phyloP scores from a whole-genome alignment of 257 asterid species.

The Rauvolfia tetraphylla region DNA sequence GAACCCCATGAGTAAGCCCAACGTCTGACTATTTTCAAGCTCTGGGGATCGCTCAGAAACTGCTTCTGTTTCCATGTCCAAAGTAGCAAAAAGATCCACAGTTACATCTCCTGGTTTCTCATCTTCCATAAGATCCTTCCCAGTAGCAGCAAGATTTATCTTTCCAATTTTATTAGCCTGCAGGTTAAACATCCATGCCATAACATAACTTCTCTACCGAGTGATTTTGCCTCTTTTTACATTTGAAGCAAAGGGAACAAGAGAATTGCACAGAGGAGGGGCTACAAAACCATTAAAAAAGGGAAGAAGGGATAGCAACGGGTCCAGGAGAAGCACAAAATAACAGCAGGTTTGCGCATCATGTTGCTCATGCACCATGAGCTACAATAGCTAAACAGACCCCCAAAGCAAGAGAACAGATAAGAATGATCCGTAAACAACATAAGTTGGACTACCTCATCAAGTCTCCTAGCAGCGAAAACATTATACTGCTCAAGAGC shows the following conservation, averaged over 20 bases:
- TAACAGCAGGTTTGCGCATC: too few species aligned
- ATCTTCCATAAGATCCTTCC: conserved; percentile 99
- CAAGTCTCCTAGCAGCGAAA: conserved; percentile 82
- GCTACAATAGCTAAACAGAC: neutral
- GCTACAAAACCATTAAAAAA: neutral
- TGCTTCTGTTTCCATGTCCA: conserved; percentile 74
- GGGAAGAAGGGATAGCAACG: neutral
- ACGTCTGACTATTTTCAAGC: conserved; percentile 77
- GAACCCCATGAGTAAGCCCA: conserved; percentile 90
- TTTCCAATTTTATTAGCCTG: conserved; percentile 97
- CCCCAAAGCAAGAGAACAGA: neutral
- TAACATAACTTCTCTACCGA: neutral
- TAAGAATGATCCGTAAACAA: neutral
- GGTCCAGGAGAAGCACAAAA: neutral
- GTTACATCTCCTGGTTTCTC: conserved; percentile 97
- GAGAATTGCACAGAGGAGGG: neutral
- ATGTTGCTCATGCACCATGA: too few species aligned
- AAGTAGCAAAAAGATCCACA: conserved; percentile 88
- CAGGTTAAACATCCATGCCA: conserved; percentile 3
- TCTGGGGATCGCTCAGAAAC: conserved; percentile 72
- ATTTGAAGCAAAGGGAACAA: neutral
- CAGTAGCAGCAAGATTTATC: conserved; percentile 99
- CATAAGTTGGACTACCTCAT: conserved; percentile 56
- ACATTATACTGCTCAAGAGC: conserved; percentile 83
- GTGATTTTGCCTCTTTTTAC: neutral